Evolutionary conservation across 2,329 filamentous ascomycete species (phyloP), one percentile per base, ranked within the genome.

Genomic region (Talaromyces albobiverticillius): DNA sequence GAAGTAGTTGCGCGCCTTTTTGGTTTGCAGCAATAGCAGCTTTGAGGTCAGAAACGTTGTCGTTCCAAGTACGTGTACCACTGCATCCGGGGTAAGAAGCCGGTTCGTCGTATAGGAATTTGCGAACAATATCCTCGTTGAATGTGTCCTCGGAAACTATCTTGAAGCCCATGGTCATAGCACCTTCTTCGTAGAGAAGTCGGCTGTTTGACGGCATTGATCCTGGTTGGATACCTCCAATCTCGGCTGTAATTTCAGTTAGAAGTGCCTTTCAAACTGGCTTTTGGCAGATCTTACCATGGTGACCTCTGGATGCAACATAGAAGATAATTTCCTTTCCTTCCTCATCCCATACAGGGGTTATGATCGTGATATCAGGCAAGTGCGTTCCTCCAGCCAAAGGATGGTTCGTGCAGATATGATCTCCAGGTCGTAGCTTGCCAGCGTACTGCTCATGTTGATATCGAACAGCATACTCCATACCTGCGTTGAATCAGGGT

Each of bases 1-100:
- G 51, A 32, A 53, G 51, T 23, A 53, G 51, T 11, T 42, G 45
- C 14, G 51, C 51, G 18, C 90, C 90, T 62, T 91, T 91, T 62
- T 90, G 86, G 64, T 95, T 95, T 8, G 90, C 89, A 0, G 90
- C 89, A 11, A 94, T 86, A 67, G 94, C 90, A 0, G 90, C 90
- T 68, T 92, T 91, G 40, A 95, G 77, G 66, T 95, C 90, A 51
- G 90, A 92, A 60, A 95, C 78, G 65, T 95, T 95, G 69, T 95
- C 90, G 8, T 82, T 84, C 1, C 95, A 77, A 65, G 89, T 90
- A 45, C 90, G 78, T 0, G 90, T 92, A 2, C 89, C 90, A 52
- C 82, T 86, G 72, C 89, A 94, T 1, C 88, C 90, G 0, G 85
- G 83, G 60, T 88, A 85, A 61, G 86, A 78, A 0, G 87, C 87